Conservation (phyloP, 805 yeast genomes). For the Metschnikowia proteae region DNA sequence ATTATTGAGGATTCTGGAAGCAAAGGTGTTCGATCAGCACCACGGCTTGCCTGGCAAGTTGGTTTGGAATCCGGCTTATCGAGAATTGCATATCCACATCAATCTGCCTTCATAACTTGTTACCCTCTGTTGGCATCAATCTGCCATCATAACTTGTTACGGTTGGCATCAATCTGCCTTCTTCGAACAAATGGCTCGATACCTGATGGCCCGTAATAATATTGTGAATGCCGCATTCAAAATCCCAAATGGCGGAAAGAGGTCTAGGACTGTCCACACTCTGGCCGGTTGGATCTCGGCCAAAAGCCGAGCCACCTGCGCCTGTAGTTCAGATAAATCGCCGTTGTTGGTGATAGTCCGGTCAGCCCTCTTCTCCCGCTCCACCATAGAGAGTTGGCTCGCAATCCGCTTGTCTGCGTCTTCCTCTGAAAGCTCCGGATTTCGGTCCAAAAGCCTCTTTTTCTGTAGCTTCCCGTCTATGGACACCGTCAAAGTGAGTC, state of each 20-base stretch:
- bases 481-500: slow-evolving; percentile 61
- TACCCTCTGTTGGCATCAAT: not conserved
- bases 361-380: slow-evolving; percentile 59
- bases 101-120: not conserved
- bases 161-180: not conserved
- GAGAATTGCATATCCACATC: no score
- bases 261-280: slow-evolving; percentile 24
- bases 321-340: slow-evolving; percentile 22
- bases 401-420: slow-evolving; percentile 72
- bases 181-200: not conserved
- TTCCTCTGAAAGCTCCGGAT: slow-evolving; percentile 56
- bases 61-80: no score
- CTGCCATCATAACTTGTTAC: not conserved
- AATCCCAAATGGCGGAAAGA: slow-evolving; percentile 41
- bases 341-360: slow-evolving; percentile 60
- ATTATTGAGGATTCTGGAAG: no score
- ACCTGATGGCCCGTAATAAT: slow-evolving; percentile 4
- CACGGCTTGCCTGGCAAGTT: no score
- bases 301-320: slow-evolving; percentile 21
- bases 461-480: slow-evolving; percentile 59
- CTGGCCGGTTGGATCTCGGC: slow-evolving; percentile 28
- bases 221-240: slow-evolving; percentile 9
- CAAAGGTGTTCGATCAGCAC: no score
- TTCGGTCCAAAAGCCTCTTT: slow-evolving; percentile 59
- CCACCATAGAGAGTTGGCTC: slow-evolving; percentile 68